Base-by-base conservation (phyloP, 129 eudicot species). In the Saussurea involucrata region DNA sequence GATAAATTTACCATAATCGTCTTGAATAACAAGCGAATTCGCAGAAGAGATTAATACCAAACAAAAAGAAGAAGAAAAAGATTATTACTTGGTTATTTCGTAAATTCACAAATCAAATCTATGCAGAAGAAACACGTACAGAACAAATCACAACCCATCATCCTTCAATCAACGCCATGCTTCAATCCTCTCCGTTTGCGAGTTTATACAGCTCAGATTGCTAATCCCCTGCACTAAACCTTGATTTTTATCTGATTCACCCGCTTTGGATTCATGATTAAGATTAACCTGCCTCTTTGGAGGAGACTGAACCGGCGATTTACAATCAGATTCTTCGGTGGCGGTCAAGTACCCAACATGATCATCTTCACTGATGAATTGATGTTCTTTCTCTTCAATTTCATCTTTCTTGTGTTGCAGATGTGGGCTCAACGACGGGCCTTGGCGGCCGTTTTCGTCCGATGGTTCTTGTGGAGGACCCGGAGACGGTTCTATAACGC, bases 371-470 rank as follows among this genome's bases (percentile, higher is more conserved):
- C 76, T 78, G 53, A 32, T 49, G n/a, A 24, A 37, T 6, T 69
- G 67, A 1, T 69, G 65, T 10, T 76, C 83, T 28, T 0, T 42
- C 65, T 75, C 72, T 75, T 77, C 81, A 57, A 33, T 33, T 77
- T 68, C 76, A 46, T 82, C 79, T 33, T 66, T 9, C 22, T 63
- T 21, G 32, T 57, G 63, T 36, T 64, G 78, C 66, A 76, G 58
- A 4, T 66, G 81, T 42, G 46, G 44, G 28, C 76, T 76, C 70
- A 77, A 80, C 36, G 82, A 78, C 25, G 89, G 80, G 74, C 85
- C 87, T 73, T 90, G 92, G 74, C 80, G 84, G 0, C 88, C 88
- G 24, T 87, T 84, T 73, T 88, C 92, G 68, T 86, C 92, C 4
- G 90, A 80, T 9, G 90, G 87, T 37, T 79, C 88, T 65, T 3